A percentile compares a stretch with the other conserved stretches of the same genome.
Evolutionary conservation across 345 rosid species (phyloP).

Genomic region (Syzygium jambos): DNA sequence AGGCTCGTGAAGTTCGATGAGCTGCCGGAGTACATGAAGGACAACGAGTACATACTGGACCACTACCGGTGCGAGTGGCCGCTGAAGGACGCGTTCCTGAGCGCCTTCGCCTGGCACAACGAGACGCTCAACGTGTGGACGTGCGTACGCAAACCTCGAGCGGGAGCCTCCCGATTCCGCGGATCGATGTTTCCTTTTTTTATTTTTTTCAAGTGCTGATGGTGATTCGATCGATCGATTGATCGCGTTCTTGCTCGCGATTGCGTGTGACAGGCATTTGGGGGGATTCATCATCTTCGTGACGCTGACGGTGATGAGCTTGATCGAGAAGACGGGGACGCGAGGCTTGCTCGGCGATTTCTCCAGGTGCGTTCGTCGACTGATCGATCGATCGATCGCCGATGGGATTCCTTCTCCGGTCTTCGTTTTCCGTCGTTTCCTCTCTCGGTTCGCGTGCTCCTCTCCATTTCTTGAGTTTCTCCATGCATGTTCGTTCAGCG

Average conservation of each 20-base stretch:
- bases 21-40: slow-evolving; percentile 72
- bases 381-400: not conserved
- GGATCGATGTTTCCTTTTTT: not conserved
- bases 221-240: not conserved
- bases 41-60: slow-evolving; percentile 84
- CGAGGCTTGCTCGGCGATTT: slow-evolving; percentile 37
- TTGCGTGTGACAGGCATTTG: slow-evolving; percentile 47
- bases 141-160: slow-evolving; percentile 21
- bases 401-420: not conserved
- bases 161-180: not conserved
- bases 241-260: not conserved
- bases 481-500: not conserved
- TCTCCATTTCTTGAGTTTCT: not conserved
- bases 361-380: slow-evolving; percentile 30
- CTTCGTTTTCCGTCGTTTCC: not conserved
- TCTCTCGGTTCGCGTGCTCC: not conserved
- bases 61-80: slow-evolving; percentile 96
- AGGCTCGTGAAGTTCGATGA: slow-evolving; percentile 63
- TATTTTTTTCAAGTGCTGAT: too few relatives aligned
- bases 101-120: slow-evolving; percentile 84
- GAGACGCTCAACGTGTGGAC: slow-evolving; percentile 97
- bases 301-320: slow-evolving; percentile 54
- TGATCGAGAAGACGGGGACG: slow-evolving; percentile 42
- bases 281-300: slow-evolving; percentile 66
- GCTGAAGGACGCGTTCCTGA: slow-evolving; percentile 55